phyloP scores from a whole-genome alignment of 371 early-diverging fungal species.

The Lichtheimia hyalospora region DNA sequence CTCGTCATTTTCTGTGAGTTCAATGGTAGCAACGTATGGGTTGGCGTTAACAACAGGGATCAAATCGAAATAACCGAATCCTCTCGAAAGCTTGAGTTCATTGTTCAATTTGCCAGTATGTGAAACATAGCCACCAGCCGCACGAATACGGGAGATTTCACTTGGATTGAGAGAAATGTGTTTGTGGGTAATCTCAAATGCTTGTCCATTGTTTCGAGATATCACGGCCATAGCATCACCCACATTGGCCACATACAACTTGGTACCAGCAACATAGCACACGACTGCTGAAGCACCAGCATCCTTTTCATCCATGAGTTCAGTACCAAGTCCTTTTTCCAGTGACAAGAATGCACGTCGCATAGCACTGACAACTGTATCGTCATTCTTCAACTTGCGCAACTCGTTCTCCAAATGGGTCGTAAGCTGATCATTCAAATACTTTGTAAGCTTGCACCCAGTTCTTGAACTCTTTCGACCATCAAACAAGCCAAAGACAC shows the following conservation, averaged over 20 bases:
- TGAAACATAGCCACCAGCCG: slow-evolving; percentile 83
- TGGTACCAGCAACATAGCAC: slow-evolving; percentile 79
- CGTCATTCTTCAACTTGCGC: slow-evolving; percentile 54
- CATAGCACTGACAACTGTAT: slow-evolving; percentile 61
- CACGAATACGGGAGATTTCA: slow-evolving; percentile 80
- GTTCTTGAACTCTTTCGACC: slow-evolving; percentile 61
- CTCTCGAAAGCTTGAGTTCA: slow-evolving; percentile 75
- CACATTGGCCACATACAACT: slow-evolving; percentile 86
- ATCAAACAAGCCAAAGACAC: slow-evolving; percentile 88
- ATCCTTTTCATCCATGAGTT: slow-evolving; percentile 50
- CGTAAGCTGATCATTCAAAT: slow-evolving; percentile 71
- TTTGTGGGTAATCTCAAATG: slow-evolving; percentile 72
- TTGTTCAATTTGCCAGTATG: slow-evolving; percentile 74
- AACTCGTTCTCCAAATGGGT: slow-evolving; percentile 74
- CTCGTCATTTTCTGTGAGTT: slow-evolving; percentile 84
- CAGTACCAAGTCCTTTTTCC: slow-evolving; percentile 72
- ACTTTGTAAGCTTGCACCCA: slow-evolving; percentile 66
- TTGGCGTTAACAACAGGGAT: slow-evolving; percentile 87
- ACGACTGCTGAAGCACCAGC: slow-evolving; percentile 75
- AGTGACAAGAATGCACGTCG: slow-evolving; percentile 76
- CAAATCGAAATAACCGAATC: slow-evolving; percentile 85
- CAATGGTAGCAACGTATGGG: slow-evolving; percentile 73
- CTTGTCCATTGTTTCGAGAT: slow-evolving; percentile 73
- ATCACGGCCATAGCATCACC: slow-evolving; percentile 88
- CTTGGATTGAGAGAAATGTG: slow-evolving; percentile 71